Base-by-base conservation (phyloP, 805 yeast genomes). In the Wickerhamiella azymoides region DNA sequence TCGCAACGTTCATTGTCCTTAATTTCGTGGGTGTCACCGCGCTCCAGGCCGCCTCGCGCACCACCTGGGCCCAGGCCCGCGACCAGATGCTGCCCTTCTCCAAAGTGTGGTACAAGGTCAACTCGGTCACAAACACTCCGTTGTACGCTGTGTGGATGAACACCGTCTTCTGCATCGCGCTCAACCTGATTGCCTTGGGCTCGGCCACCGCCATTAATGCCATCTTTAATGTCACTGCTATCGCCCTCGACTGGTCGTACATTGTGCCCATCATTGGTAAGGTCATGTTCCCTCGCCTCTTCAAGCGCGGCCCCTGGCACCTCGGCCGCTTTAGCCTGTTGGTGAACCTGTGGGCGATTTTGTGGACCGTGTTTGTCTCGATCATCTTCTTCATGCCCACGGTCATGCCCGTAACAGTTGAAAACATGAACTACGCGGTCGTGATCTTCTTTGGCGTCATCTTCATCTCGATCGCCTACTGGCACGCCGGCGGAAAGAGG, bases 21-120 rank as follows among this genome's bases (percentile, higher is more conserved):
- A 77, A 74, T 61, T 63, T 79, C 47, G 80, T 79, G 77, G 80
- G 80, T 11, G 68, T 74, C 21, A 74, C 82, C 2, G 70, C 75
- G 43, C 63, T 77, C 45, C 72, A 77, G 40, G 84, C 85, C 6
- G 68, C 73, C 14, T 77, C 84, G 3, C 70, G 86, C 59, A 84
- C 79, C 56, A 68, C 78, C 48, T 80, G 83, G 79, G 84, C 85
- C 3, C 79, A 79, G 59, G 77, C 84, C 32, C 72, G 89, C 63
- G 89, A 80, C 59, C 76, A 78, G 52, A 85, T 85, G 42, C 67
- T 80, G 50, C 88, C 88, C 9, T 64, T 77, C 46, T 68, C 78
- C 11, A 61, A 66, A 14, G 39, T 48, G 62, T 73, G 35, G 77
- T 74, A 39, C 50, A 54, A 56, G 19, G 81, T 80, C 43, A 70